phyloP scores from a whole-genome alignment of 805 yeast genomes.

The Candida mattraensis region DNA sequence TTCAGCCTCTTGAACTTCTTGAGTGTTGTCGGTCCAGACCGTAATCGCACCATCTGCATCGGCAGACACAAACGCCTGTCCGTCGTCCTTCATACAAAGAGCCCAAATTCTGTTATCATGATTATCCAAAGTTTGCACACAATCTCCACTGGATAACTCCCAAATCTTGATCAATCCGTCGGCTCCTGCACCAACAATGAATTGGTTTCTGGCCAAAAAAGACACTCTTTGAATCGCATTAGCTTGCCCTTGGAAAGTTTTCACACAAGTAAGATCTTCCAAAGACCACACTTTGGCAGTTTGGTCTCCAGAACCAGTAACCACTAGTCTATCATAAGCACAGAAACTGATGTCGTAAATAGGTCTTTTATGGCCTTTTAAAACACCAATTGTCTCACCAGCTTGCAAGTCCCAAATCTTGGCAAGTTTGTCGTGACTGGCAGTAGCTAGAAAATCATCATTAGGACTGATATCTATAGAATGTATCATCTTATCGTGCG shows the following conservation, averaged over 20 bases:
- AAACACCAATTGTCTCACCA: conserved; percentile 85
- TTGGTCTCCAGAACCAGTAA: conserved; percentile 91
- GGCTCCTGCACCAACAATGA: conserved; percentile 80
- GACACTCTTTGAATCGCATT: conserved; percentile 85
- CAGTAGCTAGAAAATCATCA: conserved; percentile 85
- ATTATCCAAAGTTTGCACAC: conserved; percentile 79
- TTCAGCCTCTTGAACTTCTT: conserved; percentile 57
- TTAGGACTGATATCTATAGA: conserved; percentile 88
- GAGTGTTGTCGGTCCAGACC: conserved; percentile 87
- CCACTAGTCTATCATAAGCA: conserved; percentile 70
- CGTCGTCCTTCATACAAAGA: conserved; percentile 62
- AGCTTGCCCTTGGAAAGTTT: conserved; percentile 92
- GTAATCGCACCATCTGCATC: conserved; percentile 95
- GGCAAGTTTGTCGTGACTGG: conserved; percentile 89
- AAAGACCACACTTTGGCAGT: conserved; percentile 88
- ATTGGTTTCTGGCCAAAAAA: conserved; percentile 66
- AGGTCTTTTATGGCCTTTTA: conserved; percentile 92
- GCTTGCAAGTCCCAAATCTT: conserved; percentile 82
- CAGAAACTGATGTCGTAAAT: conserved; percentile 90
- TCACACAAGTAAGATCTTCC: conserved; percentile 68
- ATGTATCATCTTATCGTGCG: conserved; percentile 96
- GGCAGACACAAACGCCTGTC: conserved; percentile 73
- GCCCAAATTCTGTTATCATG: conserved; percentile 97
- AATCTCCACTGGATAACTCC: conserved; percentile 77
- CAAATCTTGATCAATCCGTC: conserved; percentile 93